A percentile compares a stretch with the other conserved stretches of the same genome.
phyloP scores from a whole-genome alignment of 306 rosid genomes.

The Leucaena leucocephala region DNA sequence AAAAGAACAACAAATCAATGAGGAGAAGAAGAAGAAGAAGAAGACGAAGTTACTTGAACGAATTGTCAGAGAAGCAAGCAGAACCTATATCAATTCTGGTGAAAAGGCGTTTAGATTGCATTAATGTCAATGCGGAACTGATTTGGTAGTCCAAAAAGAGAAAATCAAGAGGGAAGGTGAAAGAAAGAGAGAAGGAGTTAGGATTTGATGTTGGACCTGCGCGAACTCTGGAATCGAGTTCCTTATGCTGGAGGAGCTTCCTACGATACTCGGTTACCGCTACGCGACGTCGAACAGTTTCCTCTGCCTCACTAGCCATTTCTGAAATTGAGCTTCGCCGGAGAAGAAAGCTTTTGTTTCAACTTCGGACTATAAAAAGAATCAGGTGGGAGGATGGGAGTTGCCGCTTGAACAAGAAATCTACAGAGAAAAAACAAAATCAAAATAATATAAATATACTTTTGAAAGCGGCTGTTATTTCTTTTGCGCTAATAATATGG shows the following conservation, averaged over 20 bases:
- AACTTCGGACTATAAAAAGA: not conserved
- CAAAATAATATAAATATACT: not conserved
- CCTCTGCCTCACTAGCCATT: slow-evolving; percentile 51
- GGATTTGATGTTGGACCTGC: slow-evolving; percentile 46
- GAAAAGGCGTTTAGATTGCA: not conserved
- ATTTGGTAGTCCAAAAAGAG: not conserved
- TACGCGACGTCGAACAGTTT: slow-evolving; percentile 54
- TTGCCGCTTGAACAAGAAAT: slow-evolving; percentile 2
- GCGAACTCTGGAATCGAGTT: slow-evolving; percentile 68
- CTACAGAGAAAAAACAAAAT: not conserved
- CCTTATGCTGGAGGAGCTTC: slow-evolving; percentile 75
- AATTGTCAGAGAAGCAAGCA: not conserved
- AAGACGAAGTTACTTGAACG: not conserved
- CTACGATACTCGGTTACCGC: slow-evolving; percentile 63
- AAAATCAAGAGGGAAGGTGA: not conserved
- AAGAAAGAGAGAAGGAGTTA: slow-evolving; percentile 13
- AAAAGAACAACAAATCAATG: not conserved
- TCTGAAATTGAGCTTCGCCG: not conserved
- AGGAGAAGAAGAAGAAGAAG: not conserved
- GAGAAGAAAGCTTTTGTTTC: not conserved
- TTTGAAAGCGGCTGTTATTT: not conserved
- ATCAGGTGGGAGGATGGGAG: not conserved
- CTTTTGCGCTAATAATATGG: too few relatives aligned
- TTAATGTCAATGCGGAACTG: not conserved
- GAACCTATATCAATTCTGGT: not conserved